Percentiles rank a stretch among this genome's conserved stretches.
These are phyloP conservation scores for Podospora conica DNA, from an alignment of 495 filamentous ascomycete genomes.

Conservation along the genomic window DNA sequence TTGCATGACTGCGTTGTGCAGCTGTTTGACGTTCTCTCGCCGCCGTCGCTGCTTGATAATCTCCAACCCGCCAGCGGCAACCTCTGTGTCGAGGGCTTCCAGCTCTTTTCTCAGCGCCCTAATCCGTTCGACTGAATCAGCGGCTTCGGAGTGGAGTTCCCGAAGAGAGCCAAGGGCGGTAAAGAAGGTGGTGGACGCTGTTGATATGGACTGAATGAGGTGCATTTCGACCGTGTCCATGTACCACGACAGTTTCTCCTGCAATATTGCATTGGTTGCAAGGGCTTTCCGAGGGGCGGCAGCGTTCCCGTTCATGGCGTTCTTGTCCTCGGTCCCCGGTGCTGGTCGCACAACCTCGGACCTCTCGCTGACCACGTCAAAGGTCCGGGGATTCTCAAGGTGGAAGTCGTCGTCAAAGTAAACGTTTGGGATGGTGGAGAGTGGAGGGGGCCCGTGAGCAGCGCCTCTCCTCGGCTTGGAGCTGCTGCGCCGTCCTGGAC, in stretches of 20 bases:
- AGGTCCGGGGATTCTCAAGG: constrained; percentile 91
- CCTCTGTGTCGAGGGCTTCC: constrained; percentile 71
- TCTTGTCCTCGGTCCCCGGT: constrained; percentile 51
- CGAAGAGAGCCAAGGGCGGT: constrained; percentile 85
- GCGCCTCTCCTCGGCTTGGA: constrained; percentile 45
- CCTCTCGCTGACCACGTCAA: constrained; percentile 93
- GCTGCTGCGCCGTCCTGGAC: constrained; percentile 44
- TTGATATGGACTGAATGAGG: constrained; percentile 91
- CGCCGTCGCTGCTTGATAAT: constrained; percentile 75
- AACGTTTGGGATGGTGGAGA: constrained; percentile 85
- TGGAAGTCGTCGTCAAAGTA: constrained; percentile 96
- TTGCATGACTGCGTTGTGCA: constrained; percentile 78
- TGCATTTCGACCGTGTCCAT: constrained; percentile 99
- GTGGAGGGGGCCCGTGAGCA: constrained; percentile 64
- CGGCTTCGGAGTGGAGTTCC: constrained; percentile 87
- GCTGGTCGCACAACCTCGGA: constrained; percentile 80
- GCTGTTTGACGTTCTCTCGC: constrained; percentile 75
- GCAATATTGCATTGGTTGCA: constrained; percentile 95
- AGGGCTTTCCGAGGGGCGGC: constrained; percentile 73
- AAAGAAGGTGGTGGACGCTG: constrained; percentile 93
- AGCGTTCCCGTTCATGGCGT: constrained; percentile 54
- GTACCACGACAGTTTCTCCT: constrained; percentile 99
- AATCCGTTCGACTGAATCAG: constrained; percentile 84
- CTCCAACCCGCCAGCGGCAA: constrained; percentile 80
- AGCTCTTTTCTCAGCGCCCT: constrained; percentile 74